These are phyloP conservation scores for Sindora glabra DNA, from an alignment of 306 rosid genomes.

Conservation along the genomic window DNA sequence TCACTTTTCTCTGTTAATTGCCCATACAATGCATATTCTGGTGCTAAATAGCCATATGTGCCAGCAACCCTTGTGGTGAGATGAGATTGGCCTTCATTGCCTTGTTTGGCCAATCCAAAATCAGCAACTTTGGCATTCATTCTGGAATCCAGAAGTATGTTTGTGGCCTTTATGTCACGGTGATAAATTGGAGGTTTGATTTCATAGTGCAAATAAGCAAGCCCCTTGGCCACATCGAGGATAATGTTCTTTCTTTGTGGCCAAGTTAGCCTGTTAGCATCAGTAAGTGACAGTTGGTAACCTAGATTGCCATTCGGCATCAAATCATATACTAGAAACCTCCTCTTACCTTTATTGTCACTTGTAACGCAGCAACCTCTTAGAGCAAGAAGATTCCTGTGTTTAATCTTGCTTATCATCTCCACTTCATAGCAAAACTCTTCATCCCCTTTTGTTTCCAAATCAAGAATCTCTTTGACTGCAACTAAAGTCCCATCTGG, in stretches of 20 bases:
- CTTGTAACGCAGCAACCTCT: constrained; percentile 71
- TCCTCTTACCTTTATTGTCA: constrained; percentile 52
- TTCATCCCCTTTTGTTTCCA: constrained; percentile 62
- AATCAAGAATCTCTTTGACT: constrained; percentile 47
- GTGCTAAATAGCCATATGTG: constrained; percentile 74
- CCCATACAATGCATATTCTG: constrained; percentile 76
- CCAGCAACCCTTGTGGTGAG: constrained; percentile 79
- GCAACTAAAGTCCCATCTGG: constrained; percentile 56
- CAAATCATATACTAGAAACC: constrained; percentile 65
- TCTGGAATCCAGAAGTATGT: constrained; percentile 60
- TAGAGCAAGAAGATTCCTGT: constrained; percentile 65
- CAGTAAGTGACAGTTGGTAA: constrained; percentile 34
- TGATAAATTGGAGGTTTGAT: constrained; percentile 75
- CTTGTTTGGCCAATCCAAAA: constrained; percentile 68
- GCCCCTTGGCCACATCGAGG: constrained; percentile 78
- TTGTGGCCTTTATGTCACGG: constrained; percentile 65
- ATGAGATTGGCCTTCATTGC: constrained; percentile 56
- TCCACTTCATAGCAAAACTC: constrained; percentile 71
- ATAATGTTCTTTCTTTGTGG: constrained; percentile 70
- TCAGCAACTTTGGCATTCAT: constrained; percentile 71
- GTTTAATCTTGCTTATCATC: constrained; percentile 71
- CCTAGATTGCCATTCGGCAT: constrained; percentile 65
- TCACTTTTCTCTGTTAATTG: constrained; percentile 70
- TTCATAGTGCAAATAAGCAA: constrained; percentile 65
- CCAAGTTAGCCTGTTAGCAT: constrained; percentile 44